Evolutionary conservation across 306 rosid species (phyloP), one percentile per base, ranked within the genome.

Genomic region (Dryas drummondii): DNA sequence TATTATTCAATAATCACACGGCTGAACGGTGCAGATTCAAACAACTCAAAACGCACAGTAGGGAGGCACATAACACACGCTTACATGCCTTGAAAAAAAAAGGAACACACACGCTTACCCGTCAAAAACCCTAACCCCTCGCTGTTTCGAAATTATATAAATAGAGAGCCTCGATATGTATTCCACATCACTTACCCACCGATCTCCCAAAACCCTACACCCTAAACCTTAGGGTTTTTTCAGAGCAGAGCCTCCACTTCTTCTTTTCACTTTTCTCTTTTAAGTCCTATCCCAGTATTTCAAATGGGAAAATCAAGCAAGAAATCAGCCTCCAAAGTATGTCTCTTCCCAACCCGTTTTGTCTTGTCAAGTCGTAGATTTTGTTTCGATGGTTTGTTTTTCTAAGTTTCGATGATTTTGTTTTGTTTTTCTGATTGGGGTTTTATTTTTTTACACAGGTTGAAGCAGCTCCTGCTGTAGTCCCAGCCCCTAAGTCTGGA

Each of bases 291-390:
- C 3, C 9, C 7, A 6, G 0, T 54, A 15, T 47, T 10, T 40
- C 26, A 1, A 17, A 93, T 94, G 98, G 88, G 87, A 54, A 94
- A 91, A 79, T 80, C 91, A 6, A 89, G 93, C 90, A 93, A 89
- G 89, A 91, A 94, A 55, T 87, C 98, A 2, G 91, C 84, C 46
- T 4, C 88, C 74, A 90, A 94, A 5, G 97, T 91, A 78, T 10
- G 77, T 0, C 37, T 42, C 7, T 69, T 71, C 48, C 17, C 16
- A 32, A 4, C 2, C 70, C 4, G 11, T 66, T 45, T 27, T 40
- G 1, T 5, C 69, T 15, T 32, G 8, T 14, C 5, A 42, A 6
- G 10, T 32, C 11, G 7, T 8, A 26, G 11, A 0, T 1, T 4
- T 32, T 16, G 4, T 2, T 53, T 0, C 67, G 4, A 19, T 60